Evolutionary conservation across 2,329 filamentous ascomycete species (phyloP), one percentile per base, ranked within the genome.

Genomic region (Phaeosphaeria sp.): DNA sequence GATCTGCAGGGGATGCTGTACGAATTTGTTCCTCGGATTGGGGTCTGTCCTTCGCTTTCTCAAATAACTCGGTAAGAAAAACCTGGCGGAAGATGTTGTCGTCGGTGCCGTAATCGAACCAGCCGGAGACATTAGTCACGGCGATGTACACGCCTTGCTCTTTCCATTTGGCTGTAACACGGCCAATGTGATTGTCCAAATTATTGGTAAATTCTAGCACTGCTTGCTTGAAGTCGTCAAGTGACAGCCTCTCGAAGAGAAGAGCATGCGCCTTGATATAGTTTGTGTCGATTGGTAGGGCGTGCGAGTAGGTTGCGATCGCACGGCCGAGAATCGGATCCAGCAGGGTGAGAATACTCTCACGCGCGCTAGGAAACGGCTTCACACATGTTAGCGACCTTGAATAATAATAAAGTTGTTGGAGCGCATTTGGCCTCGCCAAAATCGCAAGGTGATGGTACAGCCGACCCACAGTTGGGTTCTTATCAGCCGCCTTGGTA

Each of bases 381-480:
- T 87, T 82, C 0, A 85, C 80, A 0, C 90, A 90, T 25, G 87
- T 90, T 0, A 94, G 80, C 0, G 88, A 87, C 59, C 91, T 91
- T 0, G 83, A 78, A 63, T 93, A 94, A 58, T 87, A 91, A 66
- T 86, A 92, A 0, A 93, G 76, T 70, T 94, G 90, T 55, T 89
- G 86, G 0, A 92, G 75, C 0, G 85, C 84, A 58, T 91, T 88
- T 0, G 90, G 89, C 0, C 90, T 79, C 0, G 91, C 89, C 0
- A 94, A 75, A 23, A 94, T 93, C 0, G 93, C 94, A 0, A 97
- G 80, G 68, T 97, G 93, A 65, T 98, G 93, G 58, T 97, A 95
- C 0, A 98, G 81, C 0, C 93, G 83, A 0, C 94, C 94, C 0
- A 90, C 88, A 0, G 84, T 85, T 0, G 93, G 92, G 0, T 87